Evolutionary conservation across 345 rosid genomes (phyloP), one percentile per base, ranked within the genome.

Genomic region (Euphorbia lathyris): DNA sequence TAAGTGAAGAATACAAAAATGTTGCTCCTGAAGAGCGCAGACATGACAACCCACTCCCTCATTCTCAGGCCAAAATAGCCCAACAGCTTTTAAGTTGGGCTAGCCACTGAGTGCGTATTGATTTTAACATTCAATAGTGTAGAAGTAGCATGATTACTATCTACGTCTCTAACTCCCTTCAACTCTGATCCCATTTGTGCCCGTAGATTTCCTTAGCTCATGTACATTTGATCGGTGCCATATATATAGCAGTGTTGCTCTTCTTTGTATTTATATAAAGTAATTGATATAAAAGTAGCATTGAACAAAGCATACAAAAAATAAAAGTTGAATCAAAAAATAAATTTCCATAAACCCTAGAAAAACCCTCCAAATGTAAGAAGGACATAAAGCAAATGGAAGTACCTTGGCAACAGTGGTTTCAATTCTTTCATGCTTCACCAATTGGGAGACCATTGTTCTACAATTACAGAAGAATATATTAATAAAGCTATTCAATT

Each of bases 361-460:
- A 47, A 72, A 80, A 59, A 70, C 70, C 79, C 73, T 50, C 2
- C 68, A 73, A 58, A 36, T 57, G 36, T 23, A 20, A 11, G 45
- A 48, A 45, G 26, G 25, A 52, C 51, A 26, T 3, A 40, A 58
- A 34, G 0, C 3, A 16, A 9, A 34, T 19, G 9, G 16, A 55
- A 61, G 26, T 71, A 85, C 98, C 89, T 91, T 94, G 22, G 97
- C 86, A 67, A 94, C 95, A 14, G 96, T 91, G 69, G 98, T 94
- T 65, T 91, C 96, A 13, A 91, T 88, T 4, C 97, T 83, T 79
- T 94, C 97, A 72, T 91, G 98, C 82, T 91, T 91, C 74, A 91
- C 91, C 85, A 94, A 43, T 70, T 91, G 97, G 22, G 98, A 94
- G 29, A 90, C 98, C 96, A 94, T 81, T 43, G 96, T 91, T 78